Evolutionary conservation across 805 yeast genomes (phyloP), one percentile per base, ranked within the genome.

Genomic region (Zygosaccharomyces bailii): DNA sequence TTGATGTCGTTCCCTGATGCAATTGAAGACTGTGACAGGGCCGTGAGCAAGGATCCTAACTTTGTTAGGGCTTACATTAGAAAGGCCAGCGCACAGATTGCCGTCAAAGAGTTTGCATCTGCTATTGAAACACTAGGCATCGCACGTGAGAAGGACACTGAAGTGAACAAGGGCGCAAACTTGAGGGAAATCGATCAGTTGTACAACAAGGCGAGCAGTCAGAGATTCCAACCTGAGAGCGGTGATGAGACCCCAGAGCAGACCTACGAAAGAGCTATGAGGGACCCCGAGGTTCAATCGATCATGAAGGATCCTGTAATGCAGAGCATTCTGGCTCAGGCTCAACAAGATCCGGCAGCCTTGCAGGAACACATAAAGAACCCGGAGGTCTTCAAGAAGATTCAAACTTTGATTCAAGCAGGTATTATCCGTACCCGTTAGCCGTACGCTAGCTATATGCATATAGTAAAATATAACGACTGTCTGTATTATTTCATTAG

Each of bases 1-100:
- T 78, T 93, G 55, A 80, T 91, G 86, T 87, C 96, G 9, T 93
- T 91, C 85, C 97, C 97, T 14, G 98, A 91, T 55, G 97, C 96
- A 13, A 83, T 93, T 46, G 76, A 78, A 57, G 99, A 93, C 70
- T 89, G 97, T 73, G 86, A 91, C 60, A 66, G 70, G 46, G 99
- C 99, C 29, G 86, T 93, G 57, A 80, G 78, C 63, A 79, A 81
- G 55, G 98, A 93, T 67, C 96, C 96, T 36, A 68, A 72, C 16
- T 93, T 93, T 68, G 75, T 91, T 60, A 86, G 96, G 72, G 99
- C 98, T 2, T 93, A 90, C 67, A 86, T 93, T 54, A 84, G 99
- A 72, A 93, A 93, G 74, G 98, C 99, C 30, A 86, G 82, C 54
- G 96, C 96, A 14, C 88, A 84, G 71, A 76, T 89, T 62, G 90